phyloP scores from a whole-genome alignment of 2,329 filamentous ascomycete species.

The Botrytis deweyae region DNA sequence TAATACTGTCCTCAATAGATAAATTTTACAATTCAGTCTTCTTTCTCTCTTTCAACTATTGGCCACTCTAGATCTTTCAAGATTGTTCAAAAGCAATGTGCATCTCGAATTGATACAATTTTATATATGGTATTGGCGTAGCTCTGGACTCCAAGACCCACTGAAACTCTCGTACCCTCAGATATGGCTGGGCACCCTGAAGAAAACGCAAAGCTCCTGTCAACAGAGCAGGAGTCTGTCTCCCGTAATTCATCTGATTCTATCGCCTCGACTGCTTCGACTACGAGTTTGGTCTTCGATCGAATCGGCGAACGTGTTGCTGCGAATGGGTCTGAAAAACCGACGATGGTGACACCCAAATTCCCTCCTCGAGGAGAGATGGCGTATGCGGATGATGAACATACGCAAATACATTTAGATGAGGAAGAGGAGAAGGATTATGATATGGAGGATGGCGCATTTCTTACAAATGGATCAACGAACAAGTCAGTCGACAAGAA shows the following conservation, averaged over 20 bases:
- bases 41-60: conserved; percentile 1
- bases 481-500: conserved; percentile 62
- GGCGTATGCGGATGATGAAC: conserved; percentile 36
- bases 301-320: conserved; percentile 58
- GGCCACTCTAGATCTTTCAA: neutral
- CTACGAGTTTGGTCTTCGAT: conserved; percentile 79
- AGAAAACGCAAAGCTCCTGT: conserved; percentile 35
- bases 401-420: conserved; percentile 27
- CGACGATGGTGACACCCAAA: conserved; percentile 35
- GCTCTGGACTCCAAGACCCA: conserved; percentile 18
- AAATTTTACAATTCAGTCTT: neutral
- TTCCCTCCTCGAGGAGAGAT: conserved; percentile 32
- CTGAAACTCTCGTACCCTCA: conserved; percentile 29
- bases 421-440: conserved; percentile 40
- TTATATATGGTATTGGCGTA: conserved; percentile 3
- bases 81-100: conserved; percentile 8
- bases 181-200: conserved; percentile 37
- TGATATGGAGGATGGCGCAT: conserved; percentile 50
- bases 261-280: conserved; percentile 69
- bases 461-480: conserved; percentile 39
- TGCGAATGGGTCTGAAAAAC: conserved; percentile 28
- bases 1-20: conserved; percentile 15
- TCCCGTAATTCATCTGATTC: conserved; percentile 46
- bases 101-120: conserved; percentile 1
- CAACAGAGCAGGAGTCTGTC: conserved; percentile 26